These are phyloP conservation scores for Ascochyta koolunga DNA, from an alignment of 2,329 filamentous ascomycete species.

Conservation along the genomic window DNA sequence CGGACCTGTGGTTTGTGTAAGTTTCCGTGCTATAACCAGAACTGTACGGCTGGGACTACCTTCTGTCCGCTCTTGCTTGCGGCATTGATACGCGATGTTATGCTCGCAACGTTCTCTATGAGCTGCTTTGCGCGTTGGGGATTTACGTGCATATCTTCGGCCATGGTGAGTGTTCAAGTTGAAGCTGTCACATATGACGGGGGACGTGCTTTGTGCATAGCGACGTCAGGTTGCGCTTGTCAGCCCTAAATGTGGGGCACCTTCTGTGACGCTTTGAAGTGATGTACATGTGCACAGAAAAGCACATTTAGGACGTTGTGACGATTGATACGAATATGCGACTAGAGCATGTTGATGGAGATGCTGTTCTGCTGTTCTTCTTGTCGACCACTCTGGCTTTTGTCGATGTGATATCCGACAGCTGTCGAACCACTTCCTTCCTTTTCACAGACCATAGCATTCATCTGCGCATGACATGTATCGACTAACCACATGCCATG, in stretches of 20 bases:
- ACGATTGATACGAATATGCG: no score
- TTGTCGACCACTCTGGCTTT: no score
- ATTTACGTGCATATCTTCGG: constrained; percentile 49
- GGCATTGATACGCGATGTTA: constrained; percentile 50
- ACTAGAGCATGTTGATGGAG: no score
- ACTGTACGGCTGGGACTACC: constrained; percentile 22
- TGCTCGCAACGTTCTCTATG: constrained; percentile 52
- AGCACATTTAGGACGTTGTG: no score
- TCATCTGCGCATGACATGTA: no score
- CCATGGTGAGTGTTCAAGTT: constrained; percentile 32
- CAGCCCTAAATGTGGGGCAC: constrained; percentile 18
- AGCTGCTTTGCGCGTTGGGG: constrained; percentile 54
- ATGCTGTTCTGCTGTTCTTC: no score
- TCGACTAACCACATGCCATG: no score
- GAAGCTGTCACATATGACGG: constrained; percentile 18
- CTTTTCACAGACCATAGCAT: no score
- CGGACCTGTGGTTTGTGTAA: constrained; percentile 65
- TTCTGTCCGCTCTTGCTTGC: constrained; percentile 43
- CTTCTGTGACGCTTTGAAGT: background rate
- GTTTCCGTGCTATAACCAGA: background rate
- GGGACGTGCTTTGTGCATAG: constrained; percentile 4
- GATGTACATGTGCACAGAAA: no score
- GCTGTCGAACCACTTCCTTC: no score
- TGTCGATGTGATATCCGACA: no score
- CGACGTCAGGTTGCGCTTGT: constrained; percentile 28